Percentiles rank a stretch among this genome's conserved stretches.
Conservation (phyloP, 1,284 basidiomycete genomes). For the Pyrrhoderma noxium region DNA sequence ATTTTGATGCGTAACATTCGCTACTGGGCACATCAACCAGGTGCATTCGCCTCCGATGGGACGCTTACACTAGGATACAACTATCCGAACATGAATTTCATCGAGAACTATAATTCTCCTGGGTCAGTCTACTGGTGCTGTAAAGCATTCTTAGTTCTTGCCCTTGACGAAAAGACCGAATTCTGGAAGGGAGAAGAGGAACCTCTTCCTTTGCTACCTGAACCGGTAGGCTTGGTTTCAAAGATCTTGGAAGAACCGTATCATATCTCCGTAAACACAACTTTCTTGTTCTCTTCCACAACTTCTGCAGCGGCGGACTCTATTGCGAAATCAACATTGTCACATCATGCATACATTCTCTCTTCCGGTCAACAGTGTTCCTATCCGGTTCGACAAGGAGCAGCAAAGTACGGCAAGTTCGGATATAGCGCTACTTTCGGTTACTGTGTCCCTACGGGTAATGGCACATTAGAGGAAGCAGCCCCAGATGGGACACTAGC, state of each 20-base stretch:
- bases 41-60: conserved; percentile 55
- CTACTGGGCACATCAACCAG: conserved; percentile 55
- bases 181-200: conserved; percentile 67
- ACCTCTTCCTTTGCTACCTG: conserved; percentile 35
- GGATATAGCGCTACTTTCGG: conserved; percentile 70
- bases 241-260: conserved; percentile 41
- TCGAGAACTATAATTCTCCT: conserved; percentile 74
- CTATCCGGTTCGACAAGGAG: conserved; percentile 70
- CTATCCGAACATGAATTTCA: conserved; percentile 71
- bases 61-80: conserved; percentile 69
- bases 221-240: conserved; percentile 21
- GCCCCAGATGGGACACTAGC: conserved; percentile 65
- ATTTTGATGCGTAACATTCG: conserved; percentile 67
- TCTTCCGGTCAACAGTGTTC: conserved; percentile 75
- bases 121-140: conserved; percentile 82
- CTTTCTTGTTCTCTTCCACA: too few relatives aligned
- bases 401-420: conserved; percentile 74
- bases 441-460: conserved; percentile 66
- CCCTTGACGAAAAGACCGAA: conserved; percentile 55
- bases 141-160: conserved; percentile 68
- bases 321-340: too few relatives aligned
- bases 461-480: conserved; percentile 62
- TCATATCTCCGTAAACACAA: conserved; percentile 44
- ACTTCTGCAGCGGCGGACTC: conserved; percentile 43
- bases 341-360: conserved; percentile 56